phyloP scores from a whole-genome alignment of 2,329 filamentous ascomycete species.

The Fulvia fulva region DNA sequence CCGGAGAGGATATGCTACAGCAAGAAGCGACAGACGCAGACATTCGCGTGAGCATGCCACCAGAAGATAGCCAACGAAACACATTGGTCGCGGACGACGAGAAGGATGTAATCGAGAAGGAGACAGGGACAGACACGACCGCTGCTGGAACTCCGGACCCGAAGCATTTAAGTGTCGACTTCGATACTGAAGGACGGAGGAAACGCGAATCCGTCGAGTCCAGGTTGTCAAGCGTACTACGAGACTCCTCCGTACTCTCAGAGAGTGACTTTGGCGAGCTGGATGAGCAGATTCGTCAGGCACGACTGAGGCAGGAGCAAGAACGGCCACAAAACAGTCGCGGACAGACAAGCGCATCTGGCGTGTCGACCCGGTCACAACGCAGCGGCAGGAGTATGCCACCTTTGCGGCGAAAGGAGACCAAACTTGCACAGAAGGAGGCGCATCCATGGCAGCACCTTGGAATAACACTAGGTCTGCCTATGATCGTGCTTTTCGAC shows the following conservation, averaged over 20 bases:
- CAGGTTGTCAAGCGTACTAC: constrained; percentile 6
- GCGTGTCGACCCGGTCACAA: constrained; percentile 11
- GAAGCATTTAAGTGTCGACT: constrained; percentile 14
- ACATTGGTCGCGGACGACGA: constrained; percentile 11
- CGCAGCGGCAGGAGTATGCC: constrained; percentile 20
- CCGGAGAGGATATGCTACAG: neutral
- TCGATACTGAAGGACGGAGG: constrained; percentile 8
- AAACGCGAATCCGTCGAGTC: constrained; percentile 22
- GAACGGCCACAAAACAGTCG: constrained; percentile 15
- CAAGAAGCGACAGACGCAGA: neutral
- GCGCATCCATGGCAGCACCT: constrained; percentile 28
- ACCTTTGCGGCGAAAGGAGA: constrained; percentile 22
- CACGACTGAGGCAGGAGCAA: constrained; percentile 1
- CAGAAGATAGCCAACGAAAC: constrained; percentile 2
- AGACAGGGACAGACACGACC: constrained; percentile 7
- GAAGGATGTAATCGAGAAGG: constrained; percentile 19
- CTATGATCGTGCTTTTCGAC: constrained; percentile 32
- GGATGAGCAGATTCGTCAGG: constrained; percentile 9
- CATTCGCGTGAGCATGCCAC: constrained; percentile 3
- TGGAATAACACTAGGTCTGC: constrained; percentile 30
- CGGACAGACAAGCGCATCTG: constrained; percentile 15
- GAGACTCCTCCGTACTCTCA: constrained; percentile 17
- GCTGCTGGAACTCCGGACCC: constrained; percentile 4
- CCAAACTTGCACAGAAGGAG: constrained; percentile 27
- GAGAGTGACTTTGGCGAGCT: constrained; percentile 14